Conservation (phyloP, 345 rosid genomes). For the Syzygium oleosum region DNA sequence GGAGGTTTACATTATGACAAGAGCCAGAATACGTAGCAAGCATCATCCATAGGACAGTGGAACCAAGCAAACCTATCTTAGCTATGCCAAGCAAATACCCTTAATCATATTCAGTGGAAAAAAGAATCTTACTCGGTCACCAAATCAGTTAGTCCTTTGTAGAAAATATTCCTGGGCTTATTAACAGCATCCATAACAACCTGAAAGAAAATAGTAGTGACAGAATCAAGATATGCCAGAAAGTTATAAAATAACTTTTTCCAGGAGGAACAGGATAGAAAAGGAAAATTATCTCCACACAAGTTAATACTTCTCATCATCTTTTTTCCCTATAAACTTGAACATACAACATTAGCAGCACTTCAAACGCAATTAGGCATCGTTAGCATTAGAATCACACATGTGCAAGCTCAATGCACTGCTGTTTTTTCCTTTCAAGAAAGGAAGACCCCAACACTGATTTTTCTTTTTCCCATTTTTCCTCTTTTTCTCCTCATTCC, state of each 20-base stretch:
- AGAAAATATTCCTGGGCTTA: constrained; percentile 67
- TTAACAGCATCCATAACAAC: constrained; percentile 94
- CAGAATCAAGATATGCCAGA: background rate
- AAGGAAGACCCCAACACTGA: background rate
- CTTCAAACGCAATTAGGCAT: background rate
- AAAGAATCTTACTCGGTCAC: constrained; percentile 74
- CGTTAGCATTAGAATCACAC: background rate
- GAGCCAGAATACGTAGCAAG: background rate
- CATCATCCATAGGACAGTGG: background rate
- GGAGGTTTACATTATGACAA: background rate
- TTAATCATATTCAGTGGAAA: background rate
- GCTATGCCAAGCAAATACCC: background rate
- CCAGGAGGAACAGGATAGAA: background rate
- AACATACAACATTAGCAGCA: background rate
- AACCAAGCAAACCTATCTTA: background rate
- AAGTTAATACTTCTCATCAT: background rate
- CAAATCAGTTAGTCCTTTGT: constrained; percentile 82
- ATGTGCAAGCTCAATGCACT: background rate
- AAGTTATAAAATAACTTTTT: background rate
- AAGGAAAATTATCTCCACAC: background rate
- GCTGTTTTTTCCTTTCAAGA: background rate
- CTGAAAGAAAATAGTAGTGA: constrained; percentile 18
- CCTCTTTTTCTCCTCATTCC: background rate
- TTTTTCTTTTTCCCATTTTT: background rate
- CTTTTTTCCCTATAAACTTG: background rate